Evolutionary conservation across 345 rosid species (phyloP).

Genomic region (Populus davidiana): DNA sequence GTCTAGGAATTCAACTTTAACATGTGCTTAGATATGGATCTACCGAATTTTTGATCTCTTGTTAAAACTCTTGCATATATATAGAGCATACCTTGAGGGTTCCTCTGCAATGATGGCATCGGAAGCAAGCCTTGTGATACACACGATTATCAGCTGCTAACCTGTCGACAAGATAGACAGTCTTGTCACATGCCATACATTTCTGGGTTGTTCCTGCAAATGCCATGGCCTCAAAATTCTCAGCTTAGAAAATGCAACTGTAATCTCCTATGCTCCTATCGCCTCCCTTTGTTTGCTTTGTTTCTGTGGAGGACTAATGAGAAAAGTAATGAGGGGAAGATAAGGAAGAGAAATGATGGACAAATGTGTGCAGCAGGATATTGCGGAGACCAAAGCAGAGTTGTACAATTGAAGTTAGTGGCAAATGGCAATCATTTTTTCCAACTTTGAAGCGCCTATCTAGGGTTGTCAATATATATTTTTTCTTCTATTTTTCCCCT

Average conservation of each 20-base stretch:
- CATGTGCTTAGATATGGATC: not conserved
- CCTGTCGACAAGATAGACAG: slow-evolving; percentile 93
- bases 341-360: slow-evolving; percentile 10
- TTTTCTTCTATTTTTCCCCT: not conserved
- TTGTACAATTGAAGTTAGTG: slow-evolving; percentile 42
- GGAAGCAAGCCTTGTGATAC: slow-evolving; percentile 92
- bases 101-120: slow-evolving; percentile 99
- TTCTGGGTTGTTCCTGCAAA: slow-evolving; percentile 99
- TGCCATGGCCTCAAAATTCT: slow-evolving; percentile 51
- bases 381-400: slow-evolving; percentile 33
- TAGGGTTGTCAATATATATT: slow-evolving; percentile 16
- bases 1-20: not conserved
- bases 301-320: not conserved
- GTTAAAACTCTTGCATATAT: not conserved
- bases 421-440: slow-evolving; percentile 33
- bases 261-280: not conserved
- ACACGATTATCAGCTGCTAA: slow-evolving; percentile 91
- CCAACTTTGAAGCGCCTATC: slow-evolving; percentile 33
- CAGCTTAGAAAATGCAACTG: not conserved
- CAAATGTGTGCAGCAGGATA: slow-evolving; percentile 20
- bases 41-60: not conserved
- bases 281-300: not conserved
- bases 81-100: slow-evolving; percentile 70
- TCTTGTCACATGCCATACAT: slow-evolving; percentile 98
- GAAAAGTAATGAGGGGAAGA: slow-evolving; percentile 15